Evolutionary conservation across 108 stramenopile species (phyloP).

Genomic region (Nannochloropsis salina): DNA sequence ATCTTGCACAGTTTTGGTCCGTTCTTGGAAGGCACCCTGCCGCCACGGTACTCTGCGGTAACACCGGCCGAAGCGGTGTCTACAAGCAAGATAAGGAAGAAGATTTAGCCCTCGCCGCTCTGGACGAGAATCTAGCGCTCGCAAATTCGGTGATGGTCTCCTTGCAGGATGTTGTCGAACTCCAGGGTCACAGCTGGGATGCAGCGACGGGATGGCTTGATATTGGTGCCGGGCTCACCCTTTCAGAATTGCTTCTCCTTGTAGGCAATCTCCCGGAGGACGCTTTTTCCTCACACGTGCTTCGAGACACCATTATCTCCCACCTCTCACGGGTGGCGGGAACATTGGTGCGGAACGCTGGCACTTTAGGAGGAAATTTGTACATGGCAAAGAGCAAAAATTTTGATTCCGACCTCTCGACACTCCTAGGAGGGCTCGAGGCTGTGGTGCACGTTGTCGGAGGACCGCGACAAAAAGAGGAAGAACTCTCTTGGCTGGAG

Average conservation of each 20-base stretch:
- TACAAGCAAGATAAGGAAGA: not conserved
- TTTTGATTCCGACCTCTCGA: slow-evolving; percentile 13
- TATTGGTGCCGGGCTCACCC: slow-evolving; percentile 30
- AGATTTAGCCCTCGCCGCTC: not conserved
- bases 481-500: not conserved
- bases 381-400: slow-evolving; percentile 1
- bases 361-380: slow-evolving; percentile 47
- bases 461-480: not conserved
- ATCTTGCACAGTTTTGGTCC: not conserved
- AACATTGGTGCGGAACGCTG: slow-evolving; percentile 37
- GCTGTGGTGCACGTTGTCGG: not conserved
- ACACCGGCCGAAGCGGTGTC: not conserved
- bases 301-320: not conserved
- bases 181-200: not conserved
- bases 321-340: slow-evolving; percentile 34
- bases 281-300: not conserved
- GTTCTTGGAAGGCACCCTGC: not conserved
- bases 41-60: not conserved
- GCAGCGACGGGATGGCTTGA: not conserved
- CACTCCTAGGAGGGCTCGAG: not conserved
- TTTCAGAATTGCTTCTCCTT: not conserved
- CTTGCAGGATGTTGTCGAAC: not conserved
- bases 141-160: not conserved
- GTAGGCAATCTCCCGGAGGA: not conserved
- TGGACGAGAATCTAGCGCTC: not conserved